A percentile compares a stretch with the other conserved stretches of the same genome.
Evolutionary conservation across 306 rosid genomes (phyloP).

Genomic region (Sindora glabra): DNA sequence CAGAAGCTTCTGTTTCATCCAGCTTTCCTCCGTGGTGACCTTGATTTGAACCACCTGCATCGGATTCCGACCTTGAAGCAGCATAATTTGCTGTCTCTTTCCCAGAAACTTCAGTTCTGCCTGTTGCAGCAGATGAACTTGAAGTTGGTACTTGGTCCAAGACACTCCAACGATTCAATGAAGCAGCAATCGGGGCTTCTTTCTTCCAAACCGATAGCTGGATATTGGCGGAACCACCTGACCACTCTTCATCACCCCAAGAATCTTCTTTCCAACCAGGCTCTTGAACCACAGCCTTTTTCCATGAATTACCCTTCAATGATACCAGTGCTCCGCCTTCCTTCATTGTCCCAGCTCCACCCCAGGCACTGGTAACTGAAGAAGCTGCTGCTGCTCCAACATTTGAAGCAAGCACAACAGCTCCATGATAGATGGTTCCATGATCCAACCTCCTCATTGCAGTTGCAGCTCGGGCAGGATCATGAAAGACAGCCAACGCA

Average conservation of each 20-base stretch:
- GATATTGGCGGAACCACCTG: constrained; percentile 34
- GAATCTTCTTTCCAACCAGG: constrained; percentile 60
- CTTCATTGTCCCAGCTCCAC: constrained; percentile 38
- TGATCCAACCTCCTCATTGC: constrained; percentile 98
- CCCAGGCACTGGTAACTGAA: constrained; percentile 58
- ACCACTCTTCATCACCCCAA: constrained; percentile 65
- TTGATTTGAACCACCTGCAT: constrained; percentile 16
- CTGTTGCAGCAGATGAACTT: constrained; percentile 32
- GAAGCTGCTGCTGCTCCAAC: constrained; percentile 31
- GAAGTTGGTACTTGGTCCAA: constrained; percentile 42
- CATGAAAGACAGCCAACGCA: constrained; percentile 79
- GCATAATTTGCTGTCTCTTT: neutral
- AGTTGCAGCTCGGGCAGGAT: constrained; percentile 92
- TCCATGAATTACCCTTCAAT: constrained; percentile 62
- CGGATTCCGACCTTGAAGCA: constrained; percentile 14
- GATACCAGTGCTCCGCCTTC: constrained; percentile 40
- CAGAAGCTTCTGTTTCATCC: constrained; percentile 31
- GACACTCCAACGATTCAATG: constrained; percentile 62
- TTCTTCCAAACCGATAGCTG: constrained; percentile 62
- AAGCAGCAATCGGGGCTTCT: constrained; percentile 62
- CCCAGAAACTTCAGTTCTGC: constrained; percentile 5
- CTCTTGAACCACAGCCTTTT: constrained; percentile 57
- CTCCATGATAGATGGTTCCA: constrained; percentile 72
- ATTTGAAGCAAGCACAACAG: constrained; percentile 35
- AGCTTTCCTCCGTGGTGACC: constrained; percentile 21